phyloP scores from a whole-genome alignment of 2,329 filamentous ascomycete species.

The Verruconis gallopava region DNA sequence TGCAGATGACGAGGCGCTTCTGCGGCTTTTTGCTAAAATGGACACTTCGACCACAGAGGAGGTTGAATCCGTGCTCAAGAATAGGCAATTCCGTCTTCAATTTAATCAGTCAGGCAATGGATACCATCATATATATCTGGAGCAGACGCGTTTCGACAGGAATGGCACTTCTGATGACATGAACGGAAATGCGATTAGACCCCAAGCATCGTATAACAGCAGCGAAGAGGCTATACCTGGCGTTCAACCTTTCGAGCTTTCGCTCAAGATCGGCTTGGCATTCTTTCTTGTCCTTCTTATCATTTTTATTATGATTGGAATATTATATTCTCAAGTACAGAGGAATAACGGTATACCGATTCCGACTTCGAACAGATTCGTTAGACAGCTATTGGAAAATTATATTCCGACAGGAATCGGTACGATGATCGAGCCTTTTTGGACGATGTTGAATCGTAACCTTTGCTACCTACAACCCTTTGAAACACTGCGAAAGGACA shows the following conservation, averaged over 20 bases:
- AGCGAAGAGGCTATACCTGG: constrained; percentile 14
- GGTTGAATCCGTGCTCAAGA: neutral
- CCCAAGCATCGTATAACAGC: neutral
- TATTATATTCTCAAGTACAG: constrained; percentile 14
- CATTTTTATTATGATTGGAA: constrained; percentile 8
- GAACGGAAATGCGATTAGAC: neutral
- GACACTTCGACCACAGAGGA: neutral
- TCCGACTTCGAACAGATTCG: constrained; percentile 23
- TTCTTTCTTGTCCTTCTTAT: constrained; percentile 14
- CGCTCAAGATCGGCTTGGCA: constrained; percentile 11
- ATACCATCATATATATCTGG: neutral
- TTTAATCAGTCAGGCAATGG: neutral
- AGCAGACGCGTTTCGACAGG: neutral
- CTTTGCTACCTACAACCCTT: constrained; percentile 44
- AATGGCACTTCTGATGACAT: no score
- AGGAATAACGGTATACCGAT: constrained; percentile 18
- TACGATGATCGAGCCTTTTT: constrained; percentile 44
- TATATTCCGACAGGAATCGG: constrained; percentile 44
- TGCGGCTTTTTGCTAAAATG: constrained; percentile 10
- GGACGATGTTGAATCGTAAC: constrained; percentile 41
- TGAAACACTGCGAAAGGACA: constrained; percentile 33
- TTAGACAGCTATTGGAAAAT: constrained; percentile 30
- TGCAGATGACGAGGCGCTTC: constrained; percentile 16
- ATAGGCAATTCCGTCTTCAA: neutral
- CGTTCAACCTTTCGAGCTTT: constrained; percentile 17